Conservation (phyloP, 208 protist species). For the Trypanosoma mega region DNA sequence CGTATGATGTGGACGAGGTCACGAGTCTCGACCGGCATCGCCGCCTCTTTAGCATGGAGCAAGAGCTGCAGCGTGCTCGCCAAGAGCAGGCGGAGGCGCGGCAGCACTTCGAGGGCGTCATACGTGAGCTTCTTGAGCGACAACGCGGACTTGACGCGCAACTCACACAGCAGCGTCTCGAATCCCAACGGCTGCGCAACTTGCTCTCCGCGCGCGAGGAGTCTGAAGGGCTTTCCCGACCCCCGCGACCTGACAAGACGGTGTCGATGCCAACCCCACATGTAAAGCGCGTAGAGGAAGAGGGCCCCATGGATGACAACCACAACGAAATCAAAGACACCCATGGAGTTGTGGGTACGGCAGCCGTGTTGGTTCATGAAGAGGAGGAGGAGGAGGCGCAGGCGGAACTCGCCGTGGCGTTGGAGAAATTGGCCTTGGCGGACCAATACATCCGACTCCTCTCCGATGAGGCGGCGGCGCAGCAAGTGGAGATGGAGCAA, state of each 20-base stretch:
- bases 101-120: constrained; percentile 13
- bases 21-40: constrained; percentile 21
- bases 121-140: constrained; percentile 20
- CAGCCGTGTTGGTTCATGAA: too few species aligned
- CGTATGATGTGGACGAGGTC: constrained; percentile 21
- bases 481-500: constrained; percentile 21
- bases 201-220: too few species aligned
- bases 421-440: constrained; percentile 24
- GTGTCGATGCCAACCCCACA: too few species aligned
- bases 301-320: background rate
- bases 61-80: constrained; percentile 10
- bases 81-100: constrained; percentile 6
- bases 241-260: too few species aligned
- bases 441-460: constrained; percentile 24
- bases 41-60: constrained; percentile 12
- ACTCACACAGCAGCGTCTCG: background rate
- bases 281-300: too few species aligned
- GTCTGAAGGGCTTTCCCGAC: too few species aligned
- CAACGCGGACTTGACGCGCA: constrained; percentile 13
- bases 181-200: constrained; percentile 6
- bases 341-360: too few species aligned
- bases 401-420: constrained; percentile 7
- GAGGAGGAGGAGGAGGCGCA: constrained; percentile 5
- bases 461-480: constrained; percentile 23
- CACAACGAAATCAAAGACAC: background rate